Evolutionary conservation across 352 stramenopile genomes (phyloP), one percentile per base, ranked within the genome.

Genomic region (Phytophthora pini): DNA sequence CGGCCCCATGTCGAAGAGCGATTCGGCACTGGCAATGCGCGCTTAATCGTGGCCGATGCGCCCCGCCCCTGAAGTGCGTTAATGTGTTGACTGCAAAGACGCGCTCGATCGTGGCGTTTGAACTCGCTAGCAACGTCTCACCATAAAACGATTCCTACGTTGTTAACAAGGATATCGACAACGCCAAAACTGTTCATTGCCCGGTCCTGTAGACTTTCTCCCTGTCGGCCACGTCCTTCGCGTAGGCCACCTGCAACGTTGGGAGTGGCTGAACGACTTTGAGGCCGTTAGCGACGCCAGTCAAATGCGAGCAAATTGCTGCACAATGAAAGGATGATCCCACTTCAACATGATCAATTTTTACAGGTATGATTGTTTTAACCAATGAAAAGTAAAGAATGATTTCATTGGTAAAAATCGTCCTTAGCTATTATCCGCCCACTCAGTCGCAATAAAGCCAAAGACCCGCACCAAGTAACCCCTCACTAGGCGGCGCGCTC

Each of bases 381-480:
- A 0, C 31, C 31, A 36, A 36, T 36, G 29, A 34, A 36, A 36
- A 13, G 7, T 13, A 36, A 0, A 36, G 5, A 0, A 0, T 13
- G 1, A 36, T 36, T 4, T 36, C 8, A 36, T 36, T 36, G 31
- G 31, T 36, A 13, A 8, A 36, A 36, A 36, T 36, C 8, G 24
- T 13, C 8, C 0, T 13, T 36, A 5, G 31, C 31, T 36, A 36
- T 36, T 36, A 36, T 36, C 31, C 31, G 31, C 31, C 31, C 31
- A 36, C 31, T 36, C 31, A 36, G 31, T 36, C 31, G 31, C 31
- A 36, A 36, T 36, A 36, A 36, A 36, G 31, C 31, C 31, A 4
- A 36, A 22, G 38, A 43, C 38, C 12, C 13, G 22, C 31, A 36
- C 31, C 8, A 20, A 49, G 51, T 59, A 63, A 58, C 49, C 54